A percentile compares a stretch with the other conserved stretches of the same genome.
phyloP scores from a whole-genome alignment of 2,329 filamentous ascomycete species.

The Ceratocystis ficicola region DNA sequence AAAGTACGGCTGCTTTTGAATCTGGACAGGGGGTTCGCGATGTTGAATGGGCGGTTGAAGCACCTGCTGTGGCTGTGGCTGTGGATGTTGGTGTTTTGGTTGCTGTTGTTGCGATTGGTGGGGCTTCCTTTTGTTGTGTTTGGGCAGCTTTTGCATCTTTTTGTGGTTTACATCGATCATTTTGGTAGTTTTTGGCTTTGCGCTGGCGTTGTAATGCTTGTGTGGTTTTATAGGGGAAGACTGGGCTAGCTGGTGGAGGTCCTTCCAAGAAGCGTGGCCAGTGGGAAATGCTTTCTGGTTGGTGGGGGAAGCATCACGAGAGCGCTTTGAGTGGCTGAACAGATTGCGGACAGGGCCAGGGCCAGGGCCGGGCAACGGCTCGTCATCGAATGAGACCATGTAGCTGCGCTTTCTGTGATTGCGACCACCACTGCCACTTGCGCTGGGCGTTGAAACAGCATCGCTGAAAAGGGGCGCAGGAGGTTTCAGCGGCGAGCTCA shows the following conservation, averaged over 20 bases:
- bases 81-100: neutral
- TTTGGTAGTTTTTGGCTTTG: neutral
- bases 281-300: constrained; percentile 44
- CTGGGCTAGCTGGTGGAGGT: constrained; percentile 61
- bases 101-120: constrained; percentile 4
- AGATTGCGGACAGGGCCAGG: constrained; percentile 18
- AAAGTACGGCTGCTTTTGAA: constrained; percentile 60
- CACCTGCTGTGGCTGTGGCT: constrained; percentile 8
- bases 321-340: constrained; percentile 55
- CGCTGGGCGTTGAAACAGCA: constrained; percentile 54
- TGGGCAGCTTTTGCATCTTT: constrained; percentile 7
- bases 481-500: constrained; percentile 74
- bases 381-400: constrained; percentile 45
- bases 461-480: constrained; percentile 63
- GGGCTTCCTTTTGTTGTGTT: neutral
- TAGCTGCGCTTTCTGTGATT: constrained; percentile 51
- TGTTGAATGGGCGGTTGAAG: constrained; percentile 8
- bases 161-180: neutral
- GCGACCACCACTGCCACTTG: constrained; percentile 44
- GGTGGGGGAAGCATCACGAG: constrained; percentile 50
- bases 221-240: constrained; percentile 71
- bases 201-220: constrained; percentile 16
- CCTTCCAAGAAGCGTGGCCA: constrained; percentile 58
- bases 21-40: neutral
- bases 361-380: constrained; percentile 25